Evolutionary conservation across 1,139 yeast species (phyloP), one percentile per base, ranked within the genome.

Genomic region (Suhomyces yuchorum): DNA sequence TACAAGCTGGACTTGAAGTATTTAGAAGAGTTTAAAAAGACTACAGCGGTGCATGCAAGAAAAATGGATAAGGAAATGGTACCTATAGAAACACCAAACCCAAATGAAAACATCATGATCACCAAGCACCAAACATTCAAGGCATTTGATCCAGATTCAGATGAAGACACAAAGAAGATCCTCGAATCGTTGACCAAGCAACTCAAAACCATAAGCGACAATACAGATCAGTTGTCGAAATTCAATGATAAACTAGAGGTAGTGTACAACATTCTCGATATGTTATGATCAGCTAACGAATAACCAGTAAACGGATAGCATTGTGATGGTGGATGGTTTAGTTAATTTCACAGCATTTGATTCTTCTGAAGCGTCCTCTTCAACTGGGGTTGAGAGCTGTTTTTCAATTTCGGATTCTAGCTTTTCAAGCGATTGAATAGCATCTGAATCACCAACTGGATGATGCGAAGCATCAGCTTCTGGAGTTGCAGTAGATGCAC

Each of bases 1-100:
- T 65, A 62, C 53, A 56, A 66, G 44, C 68, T 65, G 63, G 79
- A 75, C 57, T 53, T 54, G 38, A 57, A 59, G 37, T 73, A 74
- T 51, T 61, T 72, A 47, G 54, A 59, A 11, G 71, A 71, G 34
- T 48, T 57, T 42, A 43, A 40, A 19, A 52, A 50, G 39, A 57
- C 58, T 9, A 51, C 55, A n/a, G 36, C 43, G 15, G 40, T 38
- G 12, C 51, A 51, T 15, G 34, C 33, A 2, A 39, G 37, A 17
- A 42, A 40, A 20, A 53, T 55, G 54, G 42, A 42, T 15, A 36
- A 39, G n/a, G 55, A 56, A 9, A 24, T 41, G n/a, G 23, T 20
- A 9, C 39, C 37, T 2, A 19, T 43, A 23, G 44, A 24, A 11
- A n/a, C 30, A 22, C 34, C 7, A 24, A 28, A 32, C 3, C 26